Evolutionary conservation across 108 stramenopile species (phyloP), one percentile per base, ranked within the genome.

Genomic region (Cyclotella sp.): DNA sequence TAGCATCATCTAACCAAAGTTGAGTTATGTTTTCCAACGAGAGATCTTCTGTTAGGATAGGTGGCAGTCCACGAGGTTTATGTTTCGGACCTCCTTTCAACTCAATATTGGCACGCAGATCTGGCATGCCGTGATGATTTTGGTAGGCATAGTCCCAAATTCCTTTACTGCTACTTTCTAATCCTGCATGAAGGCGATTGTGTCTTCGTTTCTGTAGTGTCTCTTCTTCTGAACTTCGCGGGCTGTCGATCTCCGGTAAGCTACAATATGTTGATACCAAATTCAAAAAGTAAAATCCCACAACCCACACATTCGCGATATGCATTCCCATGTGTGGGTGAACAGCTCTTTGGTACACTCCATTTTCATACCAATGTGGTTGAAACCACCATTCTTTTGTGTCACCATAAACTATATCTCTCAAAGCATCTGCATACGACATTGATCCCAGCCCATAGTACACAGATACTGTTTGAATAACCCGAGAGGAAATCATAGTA

Each of bases 321-420:
- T 95, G 93, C 86, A 87, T 88, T 0, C 84, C 86, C 90, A 92
- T 92, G 24, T 85, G 78, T 0, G 91, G 93, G 88, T 95, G 93
- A 12, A 95, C 88, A 61, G 88, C 88, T 63, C 91, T 82, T 10
- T 77, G 28, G 39, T 77, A 84, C 10, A 63, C 34, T 45, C 68
- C 58, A 10, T 70, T 68, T 55, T 82, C 79, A 45, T 73, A 78
- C 93, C 93, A 91, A 30, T 88, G 70, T 8, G 86, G 49, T 12
- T 84, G 82, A 63, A 89, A 83, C 88, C 86, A 92, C 44, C 63
- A 68, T 69, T 91, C 91, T 65, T 57, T 73, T 12, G 90, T 90
- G 60, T 88, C 88, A 11, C 90, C 89, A 45, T 89, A 92, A 34
- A 90, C 88, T 18, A 88, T 55, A 59, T 95, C 88, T 67, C 93